Evolutionary conservation across 225 moss, liverwort and hornwort species (phyloP).

Genomic region (Lunularia cruciata): DNA sequence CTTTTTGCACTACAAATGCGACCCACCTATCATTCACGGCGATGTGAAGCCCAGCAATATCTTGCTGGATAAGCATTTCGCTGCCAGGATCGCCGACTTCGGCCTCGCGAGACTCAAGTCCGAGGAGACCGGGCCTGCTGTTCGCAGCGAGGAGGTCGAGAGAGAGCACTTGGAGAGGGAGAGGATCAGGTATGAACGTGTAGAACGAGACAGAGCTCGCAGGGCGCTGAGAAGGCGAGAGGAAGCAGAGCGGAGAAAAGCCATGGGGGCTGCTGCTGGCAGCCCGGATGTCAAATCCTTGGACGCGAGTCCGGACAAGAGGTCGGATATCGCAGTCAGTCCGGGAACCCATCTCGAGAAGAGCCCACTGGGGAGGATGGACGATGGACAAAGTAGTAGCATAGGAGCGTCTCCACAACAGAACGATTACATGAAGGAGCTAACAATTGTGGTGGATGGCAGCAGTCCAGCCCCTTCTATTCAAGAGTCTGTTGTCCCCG

Average conservation of each 20-base stretch:
- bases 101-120: constrained; percentile 85
- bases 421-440: constrained; percentile 29
- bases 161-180: constrained; percentile 79
- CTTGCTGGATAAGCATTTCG: constrained; percentile 66
- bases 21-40: constrained; percentile 93
- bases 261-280: constrained; percentile 22
- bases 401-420: constrained; percentile 18
- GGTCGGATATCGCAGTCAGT: constrained; percentile 28
- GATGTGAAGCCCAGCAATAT: constrained; percentile 97
- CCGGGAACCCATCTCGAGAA: constrained; percentile 35
- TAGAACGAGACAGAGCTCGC: constrained; percentile 63
- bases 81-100: constrained; percentile 88
- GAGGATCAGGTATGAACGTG: constrained; percentile 77
- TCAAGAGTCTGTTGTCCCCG: constrained; percentile 29
- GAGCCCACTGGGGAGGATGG: constrained; percentile 38
- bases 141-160: constrained; percentile 59
- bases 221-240: constrained; percentile 67
- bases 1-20: constrained; percentile 77
- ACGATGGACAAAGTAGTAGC: constrained; percentile 26
- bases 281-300: constrained; percentile 24
- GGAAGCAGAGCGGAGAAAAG: constrained; percentile 67
- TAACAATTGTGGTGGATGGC: constrained; percentile 24
- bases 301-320: constrained; percentile 23
- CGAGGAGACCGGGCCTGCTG: constrained; percentile 52
- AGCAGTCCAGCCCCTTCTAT: constrained; percentile 32